Percentiles rank a stretch among this genome's conserved stretches.
Conservation (phyloP, 2,329 filamentous ascomycete species). For the Fusarium keratoplasticum region DNA sequence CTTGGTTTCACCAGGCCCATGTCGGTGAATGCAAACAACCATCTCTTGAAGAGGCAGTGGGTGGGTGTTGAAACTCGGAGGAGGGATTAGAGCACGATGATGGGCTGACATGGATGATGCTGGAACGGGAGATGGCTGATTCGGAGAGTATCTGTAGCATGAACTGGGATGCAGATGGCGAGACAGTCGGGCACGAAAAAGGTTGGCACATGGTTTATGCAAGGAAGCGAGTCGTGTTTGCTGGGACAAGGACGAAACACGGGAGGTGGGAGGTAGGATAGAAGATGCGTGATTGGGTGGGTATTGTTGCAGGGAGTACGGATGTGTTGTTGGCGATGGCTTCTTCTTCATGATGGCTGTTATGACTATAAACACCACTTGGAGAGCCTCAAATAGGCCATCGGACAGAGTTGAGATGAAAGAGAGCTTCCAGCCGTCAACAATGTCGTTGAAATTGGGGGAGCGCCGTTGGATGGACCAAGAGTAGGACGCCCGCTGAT, state of each 20-base stretch:
- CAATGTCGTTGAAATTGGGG: slow-evolving; percentile 10
- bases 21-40: neutral
- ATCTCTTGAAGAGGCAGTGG: neutral
- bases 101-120: slow-evolving; percentile 4
- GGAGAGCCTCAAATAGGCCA: neutral
- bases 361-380: neutral
- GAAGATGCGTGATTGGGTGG: neutral
- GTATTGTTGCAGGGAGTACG: neutral
- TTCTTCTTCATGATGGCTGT: neutral
- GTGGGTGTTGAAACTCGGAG: neutral
- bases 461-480: neutral
- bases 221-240: slow-evolving; percentile 6
- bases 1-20: neutral
- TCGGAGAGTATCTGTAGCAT: slow-evolving; percentile 1
- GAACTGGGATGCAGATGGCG: neutral
- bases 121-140: neutral
- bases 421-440: neutral
- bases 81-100: neutral
- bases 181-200: neutral
- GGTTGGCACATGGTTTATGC: slow-evolving; percentile 8
- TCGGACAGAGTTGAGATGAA: neutral
- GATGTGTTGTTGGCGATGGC: neutral
- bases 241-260: neutral
- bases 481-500: slow-evolving; percentile 3
- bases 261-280: neutral